Base-by-base conservation (phyloP, 768 basidiomycete genomes). In the Xerocomus potaroensis region DNA sequence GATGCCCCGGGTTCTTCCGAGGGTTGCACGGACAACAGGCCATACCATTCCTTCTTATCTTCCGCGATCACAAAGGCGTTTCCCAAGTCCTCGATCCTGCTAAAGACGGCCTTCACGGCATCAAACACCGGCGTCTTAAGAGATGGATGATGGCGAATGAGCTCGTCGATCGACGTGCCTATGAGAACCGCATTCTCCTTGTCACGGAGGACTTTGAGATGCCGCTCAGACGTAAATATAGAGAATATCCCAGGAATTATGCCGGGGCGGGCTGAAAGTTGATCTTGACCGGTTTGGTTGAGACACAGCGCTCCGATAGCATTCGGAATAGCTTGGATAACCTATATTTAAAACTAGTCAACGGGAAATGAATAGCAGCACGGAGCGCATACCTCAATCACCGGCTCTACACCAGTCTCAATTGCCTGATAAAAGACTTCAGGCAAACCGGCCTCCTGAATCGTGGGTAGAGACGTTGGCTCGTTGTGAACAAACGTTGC, bases 401-500 rank as follows among this genome's bases (percentile, higher is more conserved):
- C 81, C 6, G 91, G 81, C 53, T 95, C 92, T 33, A 95, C 75
- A 4, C 86, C 89, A 29, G 74, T 72, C 68, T 95, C 91, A 35
- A 99, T 80, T 4, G 87, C 79, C 47, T 78, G 77, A 68, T 93
- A 98, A 58, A 99, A 91, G 0, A 82, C 77, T 57, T 92, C 88
- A 1, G 96, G 96, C 3, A 99, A 67, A 5, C 85, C 82, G 22
- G 83, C 78, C 66, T 99, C 96, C 67, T 99, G 96, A 18, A 99
- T 87, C 44, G 95, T 84, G 2, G 81, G 72, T 47, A 99, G 71
- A 14, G 91, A 96, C 0, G 94, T 97, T 7, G 96, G 96, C 65
- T 99, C 96, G 54, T 98, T 99, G 72, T 99, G 95, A 8, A 98
- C 84, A 67, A 97, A 97, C 0, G 92, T 92, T 12, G 92, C 83